phyloP scores from a whole-genome alignment of 352 stramenopile genomes.

The Phytophthora tentaculata region DNA sequence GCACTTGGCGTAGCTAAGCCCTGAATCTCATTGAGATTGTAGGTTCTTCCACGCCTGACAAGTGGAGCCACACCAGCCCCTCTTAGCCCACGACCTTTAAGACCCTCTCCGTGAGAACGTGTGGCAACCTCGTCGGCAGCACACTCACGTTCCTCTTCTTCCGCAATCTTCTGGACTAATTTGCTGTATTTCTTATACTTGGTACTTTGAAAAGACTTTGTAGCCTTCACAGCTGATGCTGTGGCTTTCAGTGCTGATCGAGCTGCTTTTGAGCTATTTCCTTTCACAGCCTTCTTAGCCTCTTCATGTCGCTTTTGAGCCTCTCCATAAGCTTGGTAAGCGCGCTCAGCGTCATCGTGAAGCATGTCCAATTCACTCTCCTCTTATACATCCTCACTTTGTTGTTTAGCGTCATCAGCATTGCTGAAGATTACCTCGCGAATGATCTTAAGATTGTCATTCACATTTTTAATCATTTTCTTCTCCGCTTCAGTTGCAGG shows the following conservation, averaged over 20 bases:
- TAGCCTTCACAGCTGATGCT: not conserved
- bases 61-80: slow-evolving; percentile 13
- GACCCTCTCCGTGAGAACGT: too few species aligned
- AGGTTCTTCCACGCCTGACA: slow-evolving; percentile 8
- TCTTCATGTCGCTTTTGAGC: slow-evolving; percentile 18
- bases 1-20: not conserved
- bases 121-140: too few species aligned
- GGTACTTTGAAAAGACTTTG: slow-evolving; percentile 11
- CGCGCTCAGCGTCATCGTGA: slow-evolving; percentile 23
- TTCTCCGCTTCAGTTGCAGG: too few species aligned
- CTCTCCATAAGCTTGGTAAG: slow-evolving; percentile 16
- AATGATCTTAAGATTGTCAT: too few species aligned
- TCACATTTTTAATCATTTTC: too few species aligned
- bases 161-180: too few species aligned
- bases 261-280: not conserved
- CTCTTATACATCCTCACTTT: slow-evolving; percentile 12
- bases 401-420: too few species aligned
- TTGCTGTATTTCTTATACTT: too few species aligned
- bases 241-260: not conserved
- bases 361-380: slow-evolving; percentile 17
- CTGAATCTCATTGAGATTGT: slow-evolving; percentile 2
- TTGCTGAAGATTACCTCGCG: slow-evolving; percentile 26
- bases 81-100: slow-evolving; percentile 8
- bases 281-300: not conserved
- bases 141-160: too few species aligned